Evolutionary conservation across 208 protist genomes (phyloP).

Genomic region (Leishmania martiniquensis): DNA sequence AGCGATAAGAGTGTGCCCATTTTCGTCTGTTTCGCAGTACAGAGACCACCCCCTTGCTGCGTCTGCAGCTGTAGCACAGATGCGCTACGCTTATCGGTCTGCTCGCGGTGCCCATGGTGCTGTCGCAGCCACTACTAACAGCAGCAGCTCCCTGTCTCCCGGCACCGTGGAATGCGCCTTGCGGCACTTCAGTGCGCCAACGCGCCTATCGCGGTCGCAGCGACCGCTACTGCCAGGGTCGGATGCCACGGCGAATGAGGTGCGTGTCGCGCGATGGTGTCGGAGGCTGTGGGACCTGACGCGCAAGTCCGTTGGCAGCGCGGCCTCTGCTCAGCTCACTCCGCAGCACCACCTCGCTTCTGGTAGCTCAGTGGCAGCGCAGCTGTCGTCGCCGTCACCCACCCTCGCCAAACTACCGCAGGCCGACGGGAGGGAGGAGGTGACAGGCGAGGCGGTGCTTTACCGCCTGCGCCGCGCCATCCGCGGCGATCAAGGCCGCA

Average conservation of each 20-base stretch:
- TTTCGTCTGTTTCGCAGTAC: no score
- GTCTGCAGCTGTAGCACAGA: not conserved
- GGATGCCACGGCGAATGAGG: conserved; percentile 39
- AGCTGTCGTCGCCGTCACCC: not conserved
- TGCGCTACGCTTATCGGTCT: not conserved
- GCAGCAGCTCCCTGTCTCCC: not conserved
- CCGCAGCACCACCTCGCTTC: conserved; percentile 10
- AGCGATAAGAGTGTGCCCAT: no score
- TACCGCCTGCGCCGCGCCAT: conserved; percentile 40
- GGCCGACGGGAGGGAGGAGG: not conserved
- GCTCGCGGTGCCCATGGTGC: not conserved
- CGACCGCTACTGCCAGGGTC: not conserved
- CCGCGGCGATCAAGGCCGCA: conserved; percentile 41
- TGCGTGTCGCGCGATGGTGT: conserved; percentile 72
- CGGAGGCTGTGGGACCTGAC: conserved; percentile 66
- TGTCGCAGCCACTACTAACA: not conserved
- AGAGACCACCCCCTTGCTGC: conserved; percentile 1
- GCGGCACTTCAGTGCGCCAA: not conserved
- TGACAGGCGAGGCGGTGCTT: conserved; percentile 27
- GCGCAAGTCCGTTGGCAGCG: conserved; percentile 14
- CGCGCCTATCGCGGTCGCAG: not conserved
- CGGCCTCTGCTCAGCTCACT: not conserved
- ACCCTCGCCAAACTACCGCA: not conserved
- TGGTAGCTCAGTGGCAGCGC: not conserved
- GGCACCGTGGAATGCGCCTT: not conserved